Evolutionary conservation across 2,329 filamentous ascomycete species (phyloP).

Genomic region (Trichoderma aggressivum): DNA sequence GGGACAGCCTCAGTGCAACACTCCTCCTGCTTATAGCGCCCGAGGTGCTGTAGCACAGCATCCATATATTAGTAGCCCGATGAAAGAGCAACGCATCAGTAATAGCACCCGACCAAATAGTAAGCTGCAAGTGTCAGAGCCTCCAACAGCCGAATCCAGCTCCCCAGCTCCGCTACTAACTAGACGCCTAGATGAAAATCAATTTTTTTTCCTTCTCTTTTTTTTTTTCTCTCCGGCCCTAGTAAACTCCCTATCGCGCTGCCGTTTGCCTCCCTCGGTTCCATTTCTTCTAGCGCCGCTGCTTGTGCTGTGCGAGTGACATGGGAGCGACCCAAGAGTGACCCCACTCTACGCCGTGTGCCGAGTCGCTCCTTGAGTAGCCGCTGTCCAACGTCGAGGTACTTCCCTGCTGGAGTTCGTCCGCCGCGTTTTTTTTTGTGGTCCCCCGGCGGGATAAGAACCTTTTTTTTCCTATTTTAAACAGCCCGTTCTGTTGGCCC

Average conservation of each 20-base stretch:
- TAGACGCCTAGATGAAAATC: neutral
- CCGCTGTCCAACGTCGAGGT: constrained; percentile 5
- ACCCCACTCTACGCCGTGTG: constrained; percentile 15
- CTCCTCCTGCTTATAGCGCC: neutral
- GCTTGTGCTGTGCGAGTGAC: neutral
- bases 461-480: constrained; percentile 6
- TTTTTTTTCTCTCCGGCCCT: neutral
- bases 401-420: neutral
- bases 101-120: neutral
- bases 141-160: neutral
- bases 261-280: neutral
- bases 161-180: neutral
- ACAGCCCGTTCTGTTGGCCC: neutral
- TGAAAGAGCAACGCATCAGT: neutral
- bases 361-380: constrained; percentile 13
- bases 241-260: neutral
- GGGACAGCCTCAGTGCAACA: neutral
- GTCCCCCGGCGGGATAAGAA: constrained; percentile 13
- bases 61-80: neutral
- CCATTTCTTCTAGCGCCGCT: neutral
- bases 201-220: neutral
- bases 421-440: neutral
- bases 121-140: neutral
- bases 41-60: neutral
- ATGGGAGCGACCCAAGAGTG: neutral